Evolutionary conservation across 768 basidiomycete genomes (phyloP).

Genomic region (Gymnopilus dilepis): DNA sequence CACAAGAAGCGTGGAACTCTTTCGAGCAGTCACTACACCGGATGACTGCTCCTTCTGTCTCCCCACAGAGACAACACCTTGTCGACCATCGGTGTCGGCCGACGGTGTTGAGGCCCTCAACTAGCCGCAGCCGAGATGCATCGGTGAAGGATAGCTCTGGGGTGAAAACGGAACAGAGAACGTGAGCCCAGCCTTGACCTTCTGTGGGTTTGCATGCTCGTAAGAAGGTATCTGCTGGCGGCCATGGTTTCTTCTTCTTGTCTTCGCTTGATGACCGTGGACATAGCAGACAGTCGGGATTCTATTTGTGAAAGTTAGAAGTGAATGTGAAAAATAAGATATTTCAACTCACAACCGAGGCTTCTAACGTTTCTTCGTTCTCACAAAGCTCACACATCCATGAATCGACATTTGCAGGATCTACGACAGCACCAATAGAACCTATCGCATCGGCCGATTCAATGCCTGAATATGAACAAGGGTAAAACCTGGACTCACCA

Average conservation of each 20-base stretch:
- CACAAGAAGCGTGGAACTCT: conserved; percentile 89
- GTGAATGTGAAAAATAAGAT: conserved; percentile 2
- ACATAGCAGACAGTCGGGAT: conserved; percentile 85
- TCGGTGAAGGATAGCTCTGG: conserved; percentile 87
- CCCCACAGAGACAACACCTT: conserved; percentile 79
- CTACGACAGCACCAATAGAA: conserved; percentile 68
- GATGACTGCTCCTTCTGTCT: conserved; percentile 77
- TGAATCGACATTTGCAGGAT: conserved; percentile 64
- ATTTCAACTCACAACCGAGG: conserved; percentile 66
- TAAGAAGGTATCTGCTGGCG: conserved; percentile 66
- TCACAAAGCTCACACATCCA: conserved; percentile 91
- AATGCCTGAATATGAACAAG: background rate
- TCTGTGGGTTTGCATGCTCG: conserved; percentile 89
- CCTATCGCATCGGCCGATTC: too few species aligned
- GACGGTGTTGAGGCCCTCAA: conserved; percentile 85
- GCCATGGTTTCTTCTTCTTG: conserved; percentile 49
- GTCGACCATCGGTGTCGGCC: conserved; percentile 72
- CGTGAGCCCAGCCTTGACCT: conserved; percentile 91
- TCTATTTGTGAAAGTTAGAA: conserved; percentile 46
- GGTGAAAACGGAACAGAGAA: conserved; percentile 87
- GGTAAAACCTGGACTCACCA: conserved; percentile 48
- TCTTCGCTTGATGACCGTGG: conserved; percentile 62
- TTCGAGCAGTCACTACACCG: conserved; percentile 82
- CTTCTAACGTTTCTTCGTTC: conserved; percentile 82
- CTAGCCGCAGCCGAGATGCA: conserved; percentile 70